phyloP scores from a whole-genome alignment of 164 flowering plant genomes.

The Annona cherimola region DNA sequence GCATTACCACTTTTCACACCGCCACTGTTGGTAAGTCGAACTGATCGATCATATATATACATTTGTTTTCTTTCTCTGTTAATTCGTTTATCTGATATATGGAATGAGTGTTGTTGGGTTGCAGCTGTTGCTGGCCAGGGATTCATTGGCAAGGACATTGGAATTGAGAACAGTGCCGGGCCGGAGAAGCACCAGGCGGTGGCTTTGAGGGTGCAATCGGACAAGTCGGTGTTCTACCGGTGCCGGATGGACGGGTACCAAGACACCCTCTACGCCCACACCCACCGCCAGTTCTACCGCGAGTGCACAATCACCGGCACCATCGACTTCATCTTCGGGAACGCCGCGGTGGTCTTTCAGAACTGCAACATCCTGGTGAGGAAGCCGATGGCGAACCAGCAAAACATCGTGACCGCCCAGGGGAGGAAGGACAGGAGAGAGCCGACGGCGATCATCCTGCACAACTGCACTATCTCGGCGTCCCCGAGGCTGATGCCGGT shows the following conservation, averaged over 20 bases:
- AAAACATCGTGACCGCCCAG: slow-evolving; percentile 52
- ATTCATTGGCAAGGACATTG: slow-evolving; percentile 71
- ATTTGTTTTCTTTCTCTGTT: too few relatives aligned
- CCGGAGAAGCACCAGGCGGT: slow-evolving; percentile 65
- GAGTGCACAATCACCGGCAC: slow-evolving; percentile 75
- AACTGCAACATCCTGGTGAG: slow-evolving; percentile 53
- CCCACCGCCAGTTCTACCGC: slow-evolving; percentile 72
- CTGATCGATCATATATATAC: too few relatives aligned
- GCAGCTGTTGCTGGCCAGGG: slow-evolving; percentile 35
- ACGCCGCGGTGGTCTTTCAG: slow-evolving; percentile 61
- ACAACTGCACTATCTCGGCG: slow-evolving; percentile 42
- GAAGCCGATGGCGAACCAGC: slow-evolving; percentile 45
- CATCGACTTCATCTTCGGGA: slow-evolving; percentile 73
- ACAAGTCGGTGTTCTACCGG: slow-evolving; percentile 56
- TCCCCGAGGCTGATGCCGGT: slow-evolving; percentile 25
- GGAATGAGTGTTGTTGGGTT: background rate
- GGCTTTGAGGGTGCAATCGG: slow-evolving; percentile 55
- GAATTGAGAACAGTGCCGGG: slow-evolving; percentile 80
- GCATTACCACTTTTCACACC: slow-evolving; percentile 44
- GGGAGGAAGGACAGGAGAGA: slow-evolving; percentile 33
- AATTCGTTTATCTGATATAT: too few relatives aligned
- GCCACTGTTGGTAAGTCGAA: slow-evolving; percentile 52
- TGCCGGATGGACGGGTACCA: slow-evolving; percentile 70
- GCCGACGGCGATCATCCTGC: slow-evolving; percentile 40
- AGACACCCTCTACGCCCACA: slow-evolving; percentile 64